Base-by-base conservation (phyloP, 805 yeast species). In the Myxozyma kluyveri region DNA sequence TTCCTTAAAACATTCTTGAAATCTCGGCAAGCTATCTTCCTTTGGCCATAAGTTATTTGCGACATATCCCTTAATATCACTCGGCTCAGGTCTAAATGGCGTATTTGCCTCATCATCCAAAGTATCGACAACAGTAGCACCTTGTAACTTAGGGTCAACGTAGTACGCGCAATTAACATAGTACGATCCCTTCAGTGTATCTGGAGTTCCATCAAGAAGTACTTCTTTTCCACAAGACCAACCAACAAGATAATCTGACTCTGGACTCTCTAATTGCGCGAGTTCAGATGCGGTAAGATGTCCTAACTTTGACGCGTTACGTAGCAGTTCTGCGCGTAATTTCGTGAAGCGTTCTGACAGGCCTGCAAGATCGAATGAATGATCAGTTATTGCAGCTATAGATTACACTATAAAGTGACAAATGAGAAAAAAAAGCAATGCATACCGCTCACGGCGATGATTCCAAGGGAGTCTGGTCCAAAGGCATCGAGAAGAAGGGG, bases 181-280 rank as follows among this genome's bases (percentile, higher is more conserved):
- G 57, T 67, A 81, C 1, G 83, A 79, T 4, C 84, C 86, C 60
- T 81, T 81, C 47, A 72, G 67, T 26, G 59, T 61, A 60, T 81
- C 84, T 1, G 77, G 77, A 37, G 66, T 54, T 1, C 78, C 79
- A 32, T 67, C 64, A 1, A 70, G 70, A 32, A 81, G 68, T 31
- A 65, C 72, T 58, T 81, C 85, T 47, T 73, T 75, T 0, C 84
- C 84, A 22, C 79, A 64, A 6, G 84, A 79, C 84, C 84, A 81
- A 1, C 84, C 86, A 1, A 77, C 75, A 5, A 79, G 66, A 77
- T 80, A 81, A 56, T 65, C 67, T 0, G 80, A 73, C 46, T 77
- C 80, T 17, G 75, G 76, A 22, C 68, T 69, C 58, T 79, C 83
- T 47, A 80, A 67, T 17, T 56, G n/a, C 3, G 23, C 7, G 12